phyloP scores from a whole-genome alignment of 805 yeast genomes.

The Kodamaea lidongshanica region DNA sequence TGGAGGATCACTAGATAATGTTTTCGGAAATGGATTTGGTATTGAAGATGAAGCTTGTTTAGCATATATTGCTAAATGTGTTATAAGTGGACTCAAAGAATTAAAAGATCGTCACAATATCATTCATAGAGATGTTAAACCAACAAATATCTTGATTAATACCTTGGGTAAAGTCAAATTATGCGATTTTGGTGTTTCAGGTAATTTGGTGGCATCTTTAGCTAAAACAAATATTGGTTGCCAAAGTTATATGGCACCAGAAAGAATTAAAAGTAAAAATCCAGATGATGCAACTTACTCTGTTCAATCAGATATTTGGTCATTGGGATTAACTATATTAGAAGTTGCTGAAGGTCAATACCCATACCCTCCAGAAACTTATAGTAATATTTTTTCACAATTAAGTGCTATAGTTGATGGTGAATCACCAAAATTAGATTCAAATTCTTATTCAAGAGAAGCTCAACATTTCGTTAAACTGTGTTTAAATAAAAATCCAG shows the following conservation, averaged over 20 bases:
- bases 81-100: slow-evolving; percentile 73
- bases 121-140: slow-evolving; percentile 94
- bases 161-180: slow-evolving; percentile 81
- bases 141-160: slow-evolving; percentile 84
- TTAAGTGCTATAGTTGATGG: slow-evolving; percentile 78
- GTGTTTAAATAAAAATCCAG: slow-evolving; percentile 77
- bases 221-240: slow-evolving; percentile 97
- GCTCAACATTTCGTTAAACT: slow-evolving; percentile 77
- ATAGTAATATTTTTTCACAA: slow-evolving; percentile 84
- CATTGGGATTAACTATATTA: slow-evolving; percentile 76
- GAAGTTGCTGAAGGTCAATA: slow-evolving; percentile 88
- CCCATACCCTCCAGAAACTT: slow-evolving; percentile 96
- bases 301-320: slow-evolving; percentile 95
- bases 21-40: slow-evolving; percentile 61
- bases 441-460: slow-evolving; percentile 48
- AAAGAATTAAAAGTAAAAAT: slow-evolving; percentile 69
- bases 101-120: slow-evolving; percentile 87
- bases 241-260: slow-evolving; percentile 98
- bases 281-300: slow-evolving; percentile 80
- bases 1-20: slow-evolving; percentile 87
- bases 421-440: slow-evolving; percentile 22
- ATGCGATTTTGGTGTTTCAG: slow-evolving; percentile 95
- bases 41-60: slow-evolving; percentile 67
- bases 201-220: slow-evolving; percentile 88
- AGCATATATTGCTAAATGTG: slow-evolving; percentile 73